Evolutionary conservation across 148 eudicot species (phyloP), one percentile per base, ranked within the genome.

Genomic region (Nepenthes gracilis): DNA sequence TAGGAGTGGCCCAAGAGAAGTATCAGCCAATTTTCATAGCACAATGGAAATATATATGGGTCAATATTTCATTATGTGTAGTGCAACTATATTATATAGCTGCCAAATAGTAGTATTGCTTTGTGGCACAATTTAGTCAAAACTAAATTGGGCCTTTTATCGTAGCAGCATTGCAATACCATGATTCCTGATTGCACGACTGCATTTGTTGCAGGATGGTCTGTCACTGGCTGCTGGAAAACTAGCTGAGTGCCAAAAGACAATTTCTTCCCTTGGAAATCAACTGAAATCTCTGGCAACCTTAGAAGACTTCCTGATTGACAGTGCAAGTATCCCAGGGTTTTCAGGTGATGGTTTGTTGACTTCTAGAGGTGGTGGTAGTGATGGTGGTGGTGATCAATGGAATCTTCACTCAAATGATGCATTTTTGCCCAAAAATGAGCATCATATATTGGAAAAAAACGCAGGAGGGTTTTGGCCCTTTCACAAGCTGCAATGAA

Each of bases 241-340:
- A 65, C 80, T 84, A 45, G 80, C 82, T 35, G 90, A 84, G 59
- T 84, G 90, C 70, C 90, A 84, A 63, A 79, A 72, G 68, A 84
- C 90, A 9, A 84, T 84, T 57, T 78, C 84, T 33, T 84, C 86
- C 47, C 82, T 84, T 14, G 86, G 86, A 35, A 74, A 66, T 54
- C 90, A 84, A 67, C 80, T 84, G n/a, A 58, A 81, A 54, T 84
- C 90, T 52, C 73, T 84, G 49, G 90, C 90, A 61, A 77, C 90
- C 50, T 68, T 84, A 6, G 90, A 84, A 77, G 90, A 84, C 60
- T 84, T 81, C 74, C 74, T 84, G 52, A 78, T 75, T 10, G 90
- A 84, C 66, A 77, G 82, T 49, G 67, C 83, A 58, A 74, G 77
- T 58, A 59, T 87, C 62, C 91, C 89, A 1, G 81, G 81, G 43